phyloP scores from a whole-genome alignment of 2,329 filamentous ascomycete species.

The Phaeophleospora eucalypticola region DNA sequence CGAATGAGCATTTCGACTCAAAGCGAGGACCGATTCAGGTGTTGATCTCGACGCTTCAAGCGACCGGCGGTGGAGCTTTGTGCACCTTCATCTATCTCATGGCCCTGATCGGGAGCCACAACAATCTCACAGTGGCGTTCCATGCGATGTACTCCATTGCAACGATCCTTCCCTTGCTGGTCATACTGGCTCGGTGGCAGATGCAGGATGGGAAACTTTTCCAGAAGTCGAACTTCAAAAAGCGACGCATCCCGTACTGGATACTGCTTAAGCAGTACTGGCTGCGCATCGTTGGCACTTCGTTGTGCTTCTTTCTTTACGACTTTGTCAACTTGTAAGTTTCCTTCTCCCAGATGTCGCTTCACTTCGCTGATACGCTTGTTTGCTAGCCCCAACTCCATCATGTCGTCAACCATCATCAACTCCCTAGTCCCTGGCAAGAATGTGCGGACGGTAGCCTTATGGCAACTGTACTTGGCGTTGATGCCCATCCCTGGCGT shows the following conservation, averaged over 20 bases:
- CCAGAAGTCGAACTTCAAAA: slow-evolving; percentile 46
- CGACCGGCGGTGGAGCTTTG: slow-evolving; percentile 23
- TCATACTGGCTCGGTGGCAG: slow-evolving; percentile 26
- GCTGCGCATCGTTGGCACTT: slow-evolving; percentile 18
- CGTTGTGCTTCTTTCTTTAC: slow-evolving; percentile 31
- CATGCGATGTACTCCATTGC: slow-evolving; percentile 42
- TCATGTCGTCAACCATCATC: slow-evolving; percentile 46
- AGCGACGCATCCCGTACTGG: slow-evolving; percentile 41
- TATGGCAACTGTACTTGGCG: slow-evolving; percentile 49
- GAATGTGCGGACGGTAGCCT: slow-evolving; percentile 42
- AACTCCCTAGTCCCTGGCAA: slow-evolving; percentile 27
- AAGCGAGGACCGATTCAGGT: slow-evolving; percentile 28
- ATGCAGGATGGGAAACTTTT: slow-evolving; percentile 50
- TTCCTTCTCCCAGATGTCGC: slow-evolving; percentile 38
- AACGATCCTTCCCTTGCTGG: slow-evolving; percentile 47
- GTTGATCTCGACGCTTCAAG: slow-evolving; percentile 24
- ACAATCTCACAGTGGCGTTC: slow-evolving; percentile 40
- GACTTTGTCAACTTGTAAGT: slow-evolving; percentile 46
- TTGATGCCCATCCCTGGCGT: slow-evolving; percentile 48
- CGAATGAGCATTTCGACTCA: slow-evolving; percentile 42
- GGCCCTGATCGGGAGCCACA: slow-evolving; percentile 29
- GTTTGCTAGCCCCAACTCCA: slow-evolving; percentile 40
- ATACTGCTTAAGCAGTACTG: slow-evolving; percentile 40
- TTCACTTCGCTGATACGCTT: slow-evolving; percentile 37
- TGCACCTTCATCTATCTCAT: slow-evolving; percentile 36